Evolutionary conservation across 2,329 filamentous ascomycete genomes (phyloP), one percentile per base, ranked within the genome.

Genomic region (Pleomassaria siparia): DNA sequence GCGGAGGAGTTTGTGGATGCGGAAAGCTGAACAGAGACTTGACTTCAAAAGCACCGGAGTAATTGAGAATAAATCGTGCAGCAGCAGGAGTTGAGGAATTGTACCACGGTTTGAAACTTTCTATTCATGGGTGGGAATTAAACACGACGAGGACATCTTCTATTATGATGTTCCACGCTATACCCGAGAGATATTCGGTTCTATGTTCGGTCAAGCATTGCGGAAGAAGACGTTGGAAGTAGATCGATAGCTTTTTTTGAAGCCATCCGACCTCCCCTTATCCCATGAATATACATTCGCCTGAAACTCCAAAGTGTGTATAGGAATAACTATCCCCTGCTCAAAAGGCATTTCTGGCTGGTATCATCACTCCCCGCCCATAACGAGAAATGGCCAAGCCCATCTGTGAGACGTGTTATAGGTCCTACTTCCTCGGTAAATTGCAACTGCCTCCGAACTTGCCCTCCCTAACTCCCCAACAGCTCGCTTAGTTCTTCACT

Each of bases 1-100:
- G 72, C 77, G 24, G 77, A 76, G 51, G 72, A 74, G 53, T 51
- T 69, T 21, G 67, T 70, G 0, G 60, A 69, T 47, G 59, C 50
- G 11, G 65, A 67, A 28, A 50, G 62, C 10, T 66, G 42, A 55
- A 24, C 13, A 7, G 22, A 35, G 20, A 7, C 3, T 37, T 22
- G 13, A 22, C 12, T 22, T 22, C 7, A 10, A 35, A 35, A 20
- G 35, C 15, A 8, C 5, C 5, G 29, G 29, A 32, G 13, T 32
- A n/a, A 10, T 35, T 35, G 12, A 13, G 32, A 18, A 8, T 20
- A 20, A 6, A 18, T 35, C 20, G 4, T 3, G 6, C 20, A n/a
- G 32, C 32, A 35, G 4, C 15, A 18, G 32, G 16, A 16, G 32
- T 6, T 35, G 6, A 4, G 18, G 7, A 16, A 18, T 18, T 35